Percentiles rank a stretch among this genome's conserved stretches.
These are phyloP conservation scores for Fusarium liriodendri DNA, from an alignment of 2,329 filamentous ascomycete species.

Conservation along the genomic window DNA sequence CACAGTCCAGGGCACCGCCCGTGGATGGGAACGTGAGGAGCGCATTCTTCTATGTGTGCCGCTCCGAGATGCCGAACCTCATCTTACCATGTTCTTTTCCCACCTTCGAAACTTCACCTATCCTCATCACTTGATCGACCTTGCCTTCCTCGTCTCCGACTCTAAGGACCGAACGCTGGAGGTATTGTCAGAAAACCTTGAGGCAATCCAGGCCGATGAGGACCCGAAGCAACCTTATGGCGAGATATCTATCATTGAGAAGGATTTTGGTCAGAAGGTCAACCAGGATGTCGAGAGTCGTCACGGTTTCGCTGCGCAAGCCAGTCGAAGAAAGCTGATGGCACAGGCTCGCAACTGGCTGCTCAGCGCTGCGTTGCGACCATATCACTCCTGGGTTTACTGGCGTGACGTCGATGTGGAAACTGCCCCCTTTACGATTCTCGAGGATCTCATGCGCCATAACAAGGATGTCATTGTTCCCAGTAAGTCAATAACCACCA, in stretches of 20 bases:
- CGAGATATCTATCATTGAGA: slow-evolving; percentile 97
- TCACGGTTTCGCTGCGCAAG: slow-evolving; percentile 97
- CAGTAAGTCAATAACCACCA: slow-evolving; percentile 71
- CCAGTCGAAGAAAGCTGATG: slow-evolving; percentile 94
- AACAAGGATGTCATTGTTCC: slow-evolving; percentile 99
- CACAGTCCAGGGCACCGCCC: slow-evolving; percentile 89
- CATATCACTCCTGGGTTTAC: slow-evolving; percentile 98
- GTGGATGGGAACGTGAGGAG: slow-evolving; percentile 96
- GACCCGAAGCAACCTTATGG: slow-evolving; percentile 88
- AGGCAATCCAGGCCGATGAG: slow-evolving; percentile 81
- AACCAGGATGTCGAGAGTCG: slow-evolving; percentile 97
- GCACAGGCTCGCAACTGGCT: slow-evolving; percentile 98
- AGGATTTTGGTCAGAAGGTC: slow-evolving; percentile 98
- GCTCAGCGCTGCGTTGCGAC: slow-evolving; percentile 89
- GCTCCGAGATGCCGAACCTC: slow-evolving; percentile 89
- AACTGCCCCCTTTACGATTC: slow-evolving; percentile 94
- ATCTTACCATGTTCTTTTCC: slow-evolving; percentile 98
- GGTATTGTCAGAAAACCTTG: slow-evolving; percentile 79
- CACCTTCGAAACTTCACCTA: slow-evolving; percentile 97
- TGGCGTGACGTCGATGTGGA: slow-evolving; percentile 99
- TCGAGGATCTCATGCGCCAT: slow-evolving; percentile 98
- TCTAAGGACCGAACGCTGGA: slow-evolving; percentile 91
- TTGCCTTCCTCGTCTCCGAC: slow-evolving; percentile 96
- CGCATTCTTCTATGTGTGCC: slow-evolving; percentile 95
- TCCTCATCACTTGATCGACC: slow-evolving; percentile 93